These are phyloP conservation scores for Clarireedia paspali DNA, from an alignment of 2,329 filamentous ascomycete species.

Conservation along the genomic window DNA sequence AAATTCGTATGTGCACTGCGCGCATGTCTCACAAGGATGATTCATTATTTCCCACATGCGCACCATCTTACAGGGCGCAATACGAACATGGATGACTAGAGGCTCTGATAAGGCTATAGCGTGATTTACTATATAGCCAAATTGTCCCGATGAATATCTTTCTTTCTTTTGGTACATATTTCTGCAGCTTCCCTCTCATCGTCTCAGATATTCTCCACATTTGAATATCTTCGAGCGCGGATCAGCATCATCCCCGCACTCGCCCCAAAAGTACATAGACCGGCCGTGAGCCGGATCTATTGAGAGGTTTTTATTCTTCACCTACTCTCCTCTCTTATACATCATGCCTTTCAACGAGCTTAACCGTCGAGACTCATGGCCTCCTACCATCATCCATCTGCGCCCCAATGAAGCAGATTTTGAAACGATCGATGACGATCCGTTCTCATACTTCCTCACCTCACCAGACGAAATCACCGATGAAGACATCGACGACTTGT, in stretches of 20 bases:
- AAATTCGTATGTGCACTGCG: conserved; percentile 3
- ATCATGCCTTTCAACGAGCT: conserved; percentile 14
- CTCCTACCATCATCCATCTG: conserved; percentile 27
- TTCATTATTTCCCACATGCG: conserved; percentile 19
- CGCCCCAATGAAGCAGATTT: conserved; percentile 13
- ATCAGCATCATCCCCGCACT: conserved; percentile 3
- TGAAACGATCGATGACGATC: conserved; percentile 27
- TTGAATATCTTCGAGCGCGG: not conserved
- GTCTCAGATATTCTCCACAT: not conserved
- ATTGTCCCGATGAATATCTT: conserved; percentile 7
- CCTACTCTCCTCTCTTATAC: not conserved
- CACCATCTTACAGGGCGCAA: conserved; percentile 20
- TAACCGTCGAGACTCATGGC: conserved; percentile 29
- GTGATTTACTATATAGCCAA: conserved; percentile 22
- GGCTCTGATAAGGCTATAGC: conserved; percentile 17
- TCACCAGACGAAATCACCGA: conserved; percentile 24
- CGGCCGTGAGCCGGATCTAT: conserved; percentile 27
- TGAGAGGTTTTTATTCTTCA: not conserved
- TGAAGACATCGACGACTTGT: conserved; percentile 26
- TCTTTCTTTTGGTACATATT: conserved; percentile 12
- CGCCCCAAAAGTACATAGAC: conserved; percentile 19
- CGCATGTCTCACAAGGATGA: conserved; percentile 23
- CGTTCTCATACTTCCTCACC: conserved; percentile 30
- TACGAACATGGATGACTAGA: conserved; percentile 13
- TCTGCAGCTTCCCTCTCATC: not conserved